phyloP scores from a whole-genome alignment of 164 flowering plant genomes.

The Protea cynaroides region DNA sequence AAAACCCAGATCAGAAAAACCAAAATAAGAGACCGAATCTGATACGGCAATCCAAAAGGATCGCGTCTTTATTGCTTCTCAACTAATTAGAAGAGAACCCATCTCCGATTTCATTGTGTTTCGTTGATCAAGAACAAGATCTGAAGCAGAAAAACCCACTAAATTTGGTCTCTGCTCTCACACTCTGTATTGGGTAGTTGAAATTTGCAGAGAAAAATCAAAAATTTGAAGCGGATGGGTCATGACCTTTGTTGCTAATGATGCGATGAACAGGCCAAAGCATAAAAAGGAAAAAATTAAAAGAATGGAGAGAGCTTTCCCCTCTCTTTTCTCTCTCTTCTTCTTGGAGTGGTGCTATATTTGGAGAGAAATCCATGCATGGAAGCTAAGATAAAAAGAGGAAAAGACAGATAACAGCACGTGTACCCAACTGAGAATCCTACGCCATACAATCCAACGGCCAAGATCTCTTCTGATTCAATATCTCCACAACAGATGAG shows the following conservation, averaged over 20 bases:
- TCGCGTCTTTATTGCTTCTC: conserved; percentile 14
- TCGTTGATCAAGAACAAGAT: conserved; percentile 33
- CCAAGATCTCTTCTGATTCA: conserved; percentile 12
- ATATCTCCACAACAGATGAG: conserved; percentile 19
- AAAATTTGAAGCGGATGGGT: conserved; percentile 22
- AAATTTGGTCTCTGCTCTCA: conserved; percentile 3
- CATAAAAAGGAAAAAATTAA: conserved; percentile 13
- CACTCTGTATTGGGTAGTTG: conserved; percentile 24
- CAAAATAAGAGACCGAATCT: conserved; percentile 12
- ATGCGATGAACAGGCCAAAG: conserved; percentile 28
- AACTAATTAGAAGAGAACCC: conserved; percentile 20
- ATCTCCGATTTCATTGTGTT: conserved; percentile 11
- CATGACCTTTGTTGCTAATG: conserved; percentile 31
- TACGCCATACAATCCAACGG: conserved; percentile 48
- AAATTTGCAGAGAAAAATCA: conserved; percentile 17
- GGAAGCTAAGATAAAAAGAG: conserved; percentile 56
- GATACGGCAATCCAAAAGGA: conserved; percentile 11
- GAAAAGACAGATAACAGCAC: conserved; percentile 41
- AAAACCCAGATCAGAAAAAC: conserved; percentile 34
- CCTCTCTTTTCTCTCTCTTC: conserved; percentile 19
- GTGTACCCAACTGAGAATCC: conserved; percentile 57
- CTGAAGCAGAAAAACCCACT: conserved; percentile 12
- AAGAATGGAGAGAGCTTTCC: conserved; percentile 21
- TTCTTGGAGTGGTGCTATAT: conserved; percentile 17
- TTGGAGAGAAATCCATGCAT: conserved; percentile 90